Base-by-base conservation (phyloP, 371 early-diverging fungal species). In the Cokeromyces recurvatus region DNA sequence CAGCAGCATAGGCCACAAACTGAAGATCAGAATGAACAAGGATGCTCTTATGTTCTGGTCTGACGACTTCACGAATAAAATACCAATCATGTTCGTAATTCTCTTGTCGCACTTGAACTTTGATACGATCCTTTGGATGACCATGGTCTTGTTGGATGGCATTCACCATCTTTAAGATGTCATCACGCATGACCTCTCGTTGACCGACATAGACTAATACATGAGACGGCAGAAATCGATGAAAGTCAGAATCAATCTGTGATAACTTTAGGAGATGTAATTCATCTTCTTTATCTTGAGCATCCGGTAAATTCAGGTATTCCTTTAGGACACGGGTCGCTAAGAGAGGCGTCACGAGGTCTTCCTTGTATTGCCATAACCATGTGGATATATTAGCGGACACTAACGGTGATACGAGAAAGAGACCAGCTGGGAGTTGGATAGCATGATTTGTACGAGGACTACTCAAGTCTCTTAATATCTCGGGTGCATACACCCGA, bases 181-280 rank as follows among this genome's bases (percentile, higher is more conserved):
- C 73, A 35, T 68, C 68, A 14, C 68, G 60, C 44, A 72, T 44
- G 3, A 72, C 73, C 23, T 72, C 73, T 29, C 55, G 55, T 38
- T 65, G 48, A 7, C 73, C 73, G 20, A 68, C 46, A 38, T 56
- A 66, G 40, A 65, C 42, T 14, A 72, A 45, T 4, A 68, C 49
- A 15, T 61, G 52, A 11, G 48, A 29, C 7, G 67, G 62, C 3
- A 49, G 49, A 32, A 67, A 72, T 2, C 61, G 53, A n/a, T 48
- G 41, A 34, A 66, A 72, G 1, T 64, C 73, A 16, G 59, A 59
- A 20, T 49, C 41, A 5, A 68, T 48, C 32, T 61, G 60, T 7
- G 64, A 53, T 10, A 68, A 55, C 1, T 64, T 68, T n/a, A 72
- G 47, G 0, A 72, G 16, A 21, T 54, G 68, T 21, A 54, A 43